phyloP scores from a whole-genome alignment of 257 asterid genomes.

The Hygrophila difformis region DNA sequence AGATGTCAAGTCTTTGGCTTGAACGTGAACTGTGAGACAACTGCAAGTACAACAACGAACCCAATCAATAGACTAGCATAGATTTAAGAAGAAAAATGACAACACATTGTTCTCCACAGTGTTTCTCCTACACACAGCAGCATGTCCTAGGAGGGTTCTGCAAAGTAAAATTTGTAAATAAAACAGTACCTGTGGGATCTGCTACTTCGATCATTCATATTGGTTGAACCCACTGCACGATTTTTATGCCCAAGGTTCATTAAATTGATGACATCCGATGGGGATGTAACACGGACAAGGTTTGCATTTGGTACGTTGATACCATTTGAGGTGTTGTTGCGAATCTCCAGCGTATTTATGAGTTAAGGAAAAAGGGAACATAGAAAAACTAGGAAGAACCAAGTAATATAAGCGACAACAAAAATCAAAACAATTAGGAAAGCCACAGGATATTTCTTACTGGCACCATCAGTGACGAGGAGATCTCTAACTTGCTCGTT shows the following conservation, averaged over 20 bases:
- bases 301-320: conserved; percentile 79
- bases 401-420: background rate
- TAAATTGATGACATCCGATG: conserved; percentile 39
- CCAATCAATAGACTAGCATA: too few relatives aligned
- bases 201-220: conserved; percentile 56
- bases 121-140: too few relatives aligned
- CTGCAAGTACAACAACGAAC: conserved; percentile 15
- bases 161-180: too few relatives aligned
- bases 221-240: conserved; percentile 65
- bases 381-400: conserved; percentile 8
- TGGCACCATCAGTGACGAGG: conserved; percentile 31
- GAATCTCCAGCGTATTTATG: conserved; percentile 57
- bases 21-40: conserved; percentile 45
- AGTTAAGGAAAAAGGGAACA: conserved; percentile 32
- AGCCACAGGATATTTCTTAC: conserved; percentile 43
- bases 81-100: background rate
- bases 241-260: conserved; percentile 65
- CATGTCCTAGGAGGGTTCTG: too few relatives aligned
- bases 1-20: conserved; percentile 8
- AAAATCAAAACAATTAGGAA: conserved; percentile 11
- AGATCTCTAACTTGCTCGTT: conserved; percentile 25
- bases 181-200: conserved; percentile 53
- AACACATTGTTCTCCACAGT: too few relatives aligned
- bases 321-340: conserved; percentile 60
- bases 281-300: conserved; percentile 34